Evolutionary conservation across 768 basidiomycete genomes (phyloP).

Genomic region (Lactarius deliciosus): DNA sequence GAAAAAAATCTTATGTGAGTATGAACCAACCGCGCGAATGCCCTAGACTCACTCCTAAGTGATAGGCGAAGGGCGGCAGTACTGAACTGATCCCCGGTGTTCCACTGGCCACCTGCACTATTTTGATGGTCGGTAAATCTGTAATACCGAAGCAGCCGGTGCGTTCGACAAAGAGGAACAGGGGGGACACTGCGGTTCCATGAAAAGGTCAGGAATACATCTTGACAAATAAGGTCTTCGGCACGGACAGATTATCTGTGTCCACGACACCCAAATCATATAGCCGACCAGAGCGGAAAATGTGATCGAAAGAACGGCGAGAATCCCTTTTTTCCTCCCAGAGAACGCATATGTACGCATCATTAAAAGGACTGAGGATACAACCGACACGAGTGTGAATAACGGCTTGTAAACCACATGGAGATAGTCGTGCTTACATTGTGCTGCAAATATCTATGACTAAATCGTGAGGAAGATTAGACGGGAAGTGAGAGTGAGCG

Average conservation of each 20-base stretch:
- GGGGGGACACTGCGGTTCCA: constrained; percentile 10
- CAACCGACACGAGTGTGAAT: background rate
- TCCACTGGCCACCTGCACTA: background rate
- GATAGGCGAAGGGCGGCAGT: constrained; percentile 6
- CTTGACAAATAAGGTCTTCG: background rate
- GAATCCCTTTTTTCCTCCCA: constrained; percentile 8
- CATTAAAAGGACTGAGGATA: constrained; percentile 23
- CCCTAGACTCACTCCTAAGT: constrained; percentile 20
- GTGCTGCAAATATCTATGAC: constrained; percentile 16
- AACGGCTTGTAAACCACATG: background rate
- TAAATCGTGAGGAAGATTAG: background rate
- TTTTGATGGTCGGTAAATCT: background rate
- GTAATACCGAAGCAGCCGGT: constrained; percentile 20
- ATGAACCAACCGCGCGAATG: background rate
- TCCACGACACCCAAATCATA: constrained; percentile 19
- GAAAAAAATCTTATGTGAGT: background rate
- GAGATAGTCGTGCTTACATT: constrained; percentile 11
- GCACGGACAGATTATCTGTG: background rate
- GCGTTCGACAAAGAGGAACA: constrained; percentile 1
- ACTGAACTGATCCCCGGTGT: background rate
- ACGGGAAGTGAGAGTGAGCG: background rate
- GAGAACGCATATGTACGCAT: constrained; percentile 27
- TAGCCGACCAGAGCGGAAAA: constrained; percentile 8
- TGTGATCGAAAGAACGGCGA: constrained; percentile 5
- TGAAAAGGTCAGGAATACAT: background rate